A percentile compares a stretch with the other conserved stretches of the same genome.
Evolutionary conservation across 2,329 filamentous ascomycete species (phyloP).

Genomic region (Phaeoacremonium minimum): DNA sequence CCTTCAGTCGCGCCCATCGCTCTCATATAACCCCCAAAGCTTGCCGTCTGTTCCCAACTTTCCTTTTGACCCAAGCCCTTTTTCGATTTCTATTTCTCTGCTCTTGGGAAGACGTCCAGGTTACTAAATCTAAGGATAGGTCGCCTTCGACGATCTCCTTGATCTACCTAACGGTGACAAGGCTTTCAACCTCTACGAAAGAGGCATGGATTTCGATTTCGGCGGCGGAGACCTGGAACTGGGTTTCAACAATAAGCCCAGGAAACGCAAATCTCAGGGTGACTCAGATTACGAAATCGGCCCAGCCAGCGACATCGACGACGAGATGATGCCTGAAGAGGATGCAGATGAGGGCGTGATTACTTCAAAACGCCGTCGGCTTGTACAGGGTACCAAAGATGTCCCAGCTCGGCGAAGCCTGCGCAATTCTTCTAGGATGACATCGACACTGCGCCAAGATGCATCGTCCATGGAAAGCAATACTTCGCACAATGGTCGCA

Average conservation of each 20-base stretch:
- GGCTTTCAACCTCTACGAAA: constrained; percentile 15
- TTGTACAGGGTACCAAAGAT: constrained; percentile 1
- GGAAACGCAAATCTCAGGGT: constrained; percentile 14
- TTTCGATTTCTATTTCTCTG: too few relatives aligned
- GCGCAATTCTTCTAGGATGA: constrained; percentile 3
- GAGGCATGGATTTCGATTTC: constrained; percentile 8
- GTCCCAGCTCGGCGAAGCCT: background rate
- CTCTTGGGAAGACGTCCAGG: too few relatives aligned
- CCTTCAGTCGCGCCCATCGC: too few relatives aligned
- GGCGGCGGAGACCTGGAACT: constrained; percentile 5
- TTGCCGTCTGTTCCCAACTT: too few relatives aligned
- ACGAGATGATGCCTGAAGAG: constrained; percentile 8
- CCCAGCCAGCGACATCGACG: constrained; percentile 11
- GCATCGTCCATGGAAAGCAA: background rate
- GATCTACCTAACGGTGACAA: constrained; percentile 15
- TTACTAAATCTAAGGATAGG: constrained; percentile 17
- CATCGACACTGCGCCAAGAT: background rate
- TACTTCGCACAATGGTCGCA: background rate
- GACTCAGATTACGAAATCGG: constrained; percentile 22
- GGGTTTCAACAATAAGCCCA: constrained; percentile 4
- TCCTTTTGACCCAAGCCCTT: too few relatives aligned
- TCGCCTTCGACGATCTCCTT: constrained; percentile 20
- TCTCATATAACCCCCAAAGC: too few relatives aligned
- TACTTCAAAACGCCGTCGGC: constrained; percentile 5
- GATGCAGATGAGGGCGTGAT: constrained; percentile 7